Percentiles rank a stretch among this genome's conserved stretches.
Conservation (phyloP, 352 stramenopile species). For the Aphanomyces euteiches region DNA sequence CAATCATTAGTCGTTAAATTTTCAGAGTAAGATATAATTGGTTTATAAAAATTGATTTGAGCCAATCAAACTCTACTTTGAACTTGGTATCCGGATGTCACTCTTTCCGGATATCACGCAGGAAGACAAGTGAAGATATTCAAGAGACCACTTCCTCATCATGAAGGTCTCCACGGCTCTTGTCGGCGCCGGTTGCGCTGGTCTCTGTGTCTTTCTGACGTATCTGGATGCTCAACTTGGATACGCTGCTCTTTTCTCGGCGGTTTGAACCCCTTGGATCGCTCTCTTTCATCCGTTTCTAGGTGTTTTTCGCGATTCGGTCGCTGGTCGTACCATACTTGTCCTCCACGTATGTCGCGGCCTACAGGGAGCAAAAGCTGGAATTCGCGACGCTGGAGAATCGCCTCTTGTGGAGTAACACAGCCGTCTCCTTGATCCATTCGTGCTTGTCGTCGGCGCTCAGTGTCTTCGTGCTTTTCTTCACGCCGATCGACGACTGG, state of each 20-base stretch:
- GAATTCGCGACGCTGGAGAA: constrained; percentile 3
- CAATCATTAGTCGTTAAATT: too few relatives aligned
- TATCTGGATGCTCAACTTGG: background rate
- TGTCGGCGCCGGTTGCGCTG: background rate
- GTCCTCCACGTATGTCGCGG: background rate
- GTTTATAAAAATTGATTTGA: too few relatives aligned
- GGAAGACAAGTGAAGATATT: too few relatives aligned
- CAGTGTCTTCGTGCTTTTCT: constrained; percentile 6
- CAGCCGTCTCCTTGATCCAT: constrained; percentile 17
- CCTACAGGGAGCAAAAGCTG: background rate
- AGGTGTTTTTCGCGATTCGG: constrained; percentile 18
- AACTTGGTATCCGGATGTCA: too few relatives aligned
- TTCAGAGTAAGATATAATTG: too few relatives aligned
- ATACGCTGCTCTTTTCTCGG: background rate
- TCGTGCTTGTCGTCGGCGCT: constrained; percentile 6
- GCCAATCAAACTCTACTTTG: too few relatives aligned
- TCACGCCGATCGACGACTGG: constrained; percentile 18
- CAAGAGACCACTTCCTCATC: too few relatives aligned
- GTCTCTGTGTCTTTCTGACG: background rate
- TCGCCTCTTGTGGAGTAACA: constrained; percentile 25
- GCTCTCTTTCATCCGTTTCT: background rate
- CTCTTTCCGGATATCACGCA: too few relatives aligned
- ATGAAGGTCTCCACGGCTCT: too few relatives aligned
- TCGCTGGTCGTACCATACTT: background rate
- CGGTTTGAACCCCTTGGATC: background rate